Evolutionary conservation across 345 rosid genomes (phyloP).

Genomic region (Lumnitzera littorea): DNA sequence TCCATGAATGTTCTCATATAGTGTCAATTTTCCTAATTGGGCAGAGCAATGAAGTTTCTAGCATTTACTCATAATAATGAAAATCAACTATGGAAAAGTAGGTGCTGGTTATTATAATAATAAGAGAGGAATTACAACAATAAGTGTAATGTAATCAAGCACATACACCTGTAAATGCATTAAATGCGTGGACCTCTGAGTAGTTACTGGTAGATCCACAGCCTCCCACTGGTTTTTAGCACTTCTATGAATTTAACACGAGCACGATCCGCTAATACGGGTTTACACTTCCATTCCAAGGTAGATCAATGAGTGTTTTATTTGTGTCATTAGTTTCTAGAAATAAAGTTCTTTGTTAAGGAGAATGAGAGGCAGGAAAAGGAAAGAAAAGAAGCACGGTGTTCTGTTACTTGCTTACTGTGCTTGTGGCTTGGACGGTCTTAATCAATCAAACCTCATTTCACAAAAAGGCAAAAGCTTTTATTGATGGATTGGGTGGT

Average conservation of each 20-base stretch:
- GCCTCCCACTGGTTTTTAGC: too few species aligned
- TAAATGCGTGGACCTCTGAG: slow-evolving; percentile 5
- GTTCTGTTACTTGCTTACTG: too few species aligned
- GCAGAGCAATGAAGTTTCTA: too few species aligned
- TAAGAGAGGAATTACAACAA: background rate
- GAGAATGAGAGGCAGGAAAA: too few species aligned
- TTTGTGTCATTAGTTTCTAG: background rate
- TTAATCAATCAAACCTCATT: background rate
- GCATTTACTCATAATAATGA: background rate
- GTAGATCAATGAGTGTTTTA: background rate
- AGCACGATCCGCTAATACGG: background rate
- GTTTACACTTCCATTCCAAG: background rate
- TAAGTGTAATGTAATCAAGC: background rate
- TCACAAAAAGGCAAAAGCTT: background rate
- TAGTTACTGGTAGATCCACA: slow-evolving; percentile 4
- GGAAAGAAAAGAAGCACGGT: too few species aligned
- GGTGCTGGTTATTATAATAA: background rate
- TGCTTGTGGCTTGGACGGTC: background rate
- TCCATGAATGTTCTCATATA: background rate
- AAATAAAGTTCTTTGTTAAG: too few species aligned
- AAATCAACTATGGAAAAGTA: background rate
- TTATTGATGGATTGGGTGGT: too few species aligned
- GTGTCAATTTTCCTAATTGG: background rate
- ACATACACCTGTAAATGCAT: slow-evolving; percentile 7
- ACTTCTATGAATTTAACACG: too few species aligned